phyloP scores from a whole-genome alignment of 768 basidiomycete genomes.

The Auricularia heimuer region DNA sequence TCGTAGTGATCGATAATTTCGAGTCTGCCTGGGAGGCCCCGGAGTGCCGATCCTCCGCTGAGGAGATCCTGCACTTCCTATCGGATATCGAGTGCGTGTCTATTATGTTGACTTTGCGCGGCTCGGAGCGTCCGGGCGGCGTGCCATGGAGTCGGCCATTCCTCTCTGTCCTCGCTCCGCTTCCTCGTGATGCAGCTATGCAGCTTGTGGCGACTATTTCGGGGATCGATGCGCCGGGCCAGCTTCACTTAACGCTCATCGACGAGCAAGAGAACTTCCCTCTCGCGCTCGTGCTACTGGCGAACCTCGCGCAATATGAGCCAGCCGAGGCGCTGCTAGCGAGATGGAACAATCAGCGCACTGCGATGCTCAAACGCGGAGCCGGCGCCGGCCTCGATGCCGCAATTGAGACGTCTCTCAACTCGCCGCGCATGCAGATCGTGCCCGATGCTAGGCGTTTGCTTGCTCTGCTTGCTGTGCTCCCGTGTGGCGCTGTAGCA shows the following conservation, averaged over 20 bases:
- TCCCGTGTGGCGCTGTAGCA: constrained; percentile 20
- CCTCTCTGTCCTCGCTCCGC: constrained; percentile 11
- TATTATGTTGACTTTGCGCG: constrained; percentile 16
- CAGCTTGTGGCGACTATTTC: constrained; percentile 14
- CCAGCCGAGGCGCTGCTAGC: constrained; percentile 10
- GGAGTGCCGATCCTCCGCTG: constrained; percentile 12
- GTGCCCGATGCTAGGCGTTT: constrained; percentile 19
- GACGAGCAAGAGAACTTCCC: constrained; percentile 14
- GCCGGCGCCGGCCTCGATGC: constrained; percentile 16
- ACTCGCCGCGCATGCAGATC: constrained; percentile 18
- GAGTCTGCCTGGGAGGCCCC: constrained; percentile 15
- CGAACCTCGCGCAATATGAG: constrained; percentile 13
- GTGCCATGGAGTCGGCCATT: constrained; percentile 15
- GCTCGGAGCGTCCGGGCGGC: constrained; percentile 15
- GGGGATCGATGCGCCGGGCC: constrained; percentile 12
- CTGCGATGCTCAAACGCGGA: constrained; percentile 11
- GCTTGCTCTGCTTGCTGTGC: constrained; percentile 19
- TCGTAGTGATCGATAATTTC: constrained; percentile 16
- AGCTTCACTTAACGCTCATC: constrained; percentile 10
- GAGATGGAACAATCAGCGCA: constrained; percentile 14
- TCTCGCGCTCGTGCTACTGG: constrained; percentile 15
- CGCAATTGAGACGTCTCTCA: constrained; percentile 23
- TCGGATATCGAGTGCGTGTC: constrained; percentile 11
- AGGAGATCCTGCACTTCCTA: constrained; percentile 10
- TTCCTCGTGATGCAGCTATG: constrained; percentile 13